Percentiles rank a stretch among this genome's conserved stretches.
phyloP scores from a whole-genome alignment of 148 eudicot species.

The Rhododendron molle region DNA sequence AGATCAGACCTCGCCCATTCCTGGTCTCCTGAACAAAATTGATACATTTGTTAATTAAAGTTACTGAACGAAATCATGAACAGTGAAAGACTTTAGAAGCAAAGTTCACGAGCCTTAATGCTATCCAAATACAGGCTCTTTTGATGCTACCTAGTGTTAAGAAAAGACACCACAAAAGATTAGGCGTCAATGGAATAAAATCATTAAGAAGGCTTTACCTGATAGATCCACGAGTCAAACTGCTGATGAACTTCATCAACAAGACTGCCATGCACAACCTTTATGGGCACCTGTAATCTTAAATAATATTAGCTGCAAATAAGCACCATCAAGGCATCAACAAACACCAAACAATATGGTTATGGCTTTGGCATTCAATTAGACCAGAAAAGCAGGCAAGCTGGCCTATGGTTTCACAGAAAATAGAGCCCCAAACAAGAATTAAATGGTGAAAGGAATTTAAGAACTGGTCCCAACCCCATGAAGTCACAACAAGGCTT shows the following conservation, averaged over 20 bases:
- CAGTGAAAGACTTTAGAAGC: background rate
- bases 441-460: background rate
- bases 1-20: conserved; percentile 3
- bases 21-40: background rate
- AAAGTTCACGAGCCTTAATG: background rate
- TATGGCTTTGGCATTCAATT: background rate
- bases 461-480: background rate
- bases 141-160: background rate
- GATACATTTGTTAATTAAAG: background rate
- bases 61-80: background rate
- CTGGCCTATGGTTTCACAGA: background rate
- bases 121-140: conserved; percentile 9
- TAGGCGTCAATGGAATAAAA: background rate
- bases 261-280: conserved; percentile 65
- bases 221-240: conserved; percentile 71
- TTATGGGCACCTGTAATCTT: conserved; percentile 43
- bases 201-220: conserved; percentile 32
- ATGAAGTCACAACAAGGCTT: background rate
- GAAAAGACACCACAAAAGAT: background rate
- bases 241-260: conserved; percentile 84
- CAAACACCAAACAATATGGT: background rate
- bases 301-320: background rate
- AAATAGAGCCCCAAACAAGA: background rate
- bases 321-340: background rate
- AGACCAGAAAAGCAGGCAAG: background rate